These are phyloP conservation scores for Penicillium psychrofluorescens DNA, from an alignment of 495 filamentous ascomycete species.

Conservation along the genomic window DNA sequence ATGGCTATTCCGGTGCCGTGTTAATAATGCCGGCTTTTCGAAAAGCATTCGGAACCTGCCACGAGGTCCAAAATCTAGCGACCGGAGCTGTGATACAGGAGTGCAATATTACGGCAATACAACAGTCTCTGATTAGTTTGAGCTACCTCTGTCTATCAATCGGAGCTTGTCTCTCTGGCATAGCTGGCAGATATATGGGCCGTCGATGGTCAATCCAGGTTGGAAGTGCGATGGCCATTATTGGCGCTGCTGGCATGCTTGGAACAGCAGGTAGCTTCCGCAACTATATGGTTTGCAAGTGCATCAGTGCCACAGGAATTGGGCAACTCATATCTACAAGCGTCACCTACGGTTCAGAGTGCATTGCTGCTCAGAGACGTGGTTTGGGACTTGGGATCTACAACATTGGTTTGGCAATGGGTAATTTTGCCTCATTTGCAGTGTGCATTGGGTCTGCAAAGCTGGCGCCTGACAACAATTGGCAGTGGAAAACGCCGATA, in stretches of 20 bases:
- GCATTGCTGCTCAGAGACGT: constrained; percentile 19
- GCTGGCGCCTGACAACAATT: constrained; percentile 14
- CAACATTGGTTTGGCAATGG: constrained; percentile 20
- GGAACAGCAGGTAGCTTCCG: constrained; percentile 19
- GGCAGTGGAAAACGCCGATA: constrained; percentile 26
- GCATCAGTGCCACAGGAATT: constrained; percentile 19
- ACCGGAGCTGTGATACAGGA: constrained; percentile 3
- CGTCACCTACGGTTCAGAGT: constrained; percentile 21
- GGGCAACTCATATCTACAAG: constrained; percentile 15
- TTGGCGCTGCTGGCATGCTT: constrained; percentile 19
- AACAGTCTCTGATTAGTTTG: constrained; percentile 23
- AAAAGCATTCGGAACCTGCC: constrained; percentile 17
- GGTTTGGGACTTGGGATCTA: constrained; percentile 18
- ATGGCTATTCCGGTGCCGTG: constrained; percentile 16
- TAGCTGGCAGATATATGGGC: constrained; percentile 14
- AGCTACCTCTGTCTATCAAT: constrained; percentile 20
- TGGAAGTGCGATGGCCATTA: constrained; percentile 11
- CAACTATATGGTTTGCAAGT: constrained; percentile 24
- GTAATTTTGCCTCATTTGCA: constrained; percentile 16
- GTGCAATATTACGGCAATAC: constrained; percentile 16
- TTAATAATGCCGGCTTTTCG: constrained; percentile 22
- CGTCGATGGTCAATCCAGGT: constrained; percentile 15
- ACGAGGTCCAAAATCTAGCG: constrained; percentile 5
- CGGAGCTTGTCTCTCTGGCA: constrained; percentile 15
- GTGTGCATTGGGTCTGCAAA: constrained; percentile 20